Percentiles rank a stretch among this genome's conserved stretches.
These are phyloP conservation scores for Zoysia japonica DNA, from an alignment of 176 grass and related monocot genomes.

Conservation along the genomic window DNA sequence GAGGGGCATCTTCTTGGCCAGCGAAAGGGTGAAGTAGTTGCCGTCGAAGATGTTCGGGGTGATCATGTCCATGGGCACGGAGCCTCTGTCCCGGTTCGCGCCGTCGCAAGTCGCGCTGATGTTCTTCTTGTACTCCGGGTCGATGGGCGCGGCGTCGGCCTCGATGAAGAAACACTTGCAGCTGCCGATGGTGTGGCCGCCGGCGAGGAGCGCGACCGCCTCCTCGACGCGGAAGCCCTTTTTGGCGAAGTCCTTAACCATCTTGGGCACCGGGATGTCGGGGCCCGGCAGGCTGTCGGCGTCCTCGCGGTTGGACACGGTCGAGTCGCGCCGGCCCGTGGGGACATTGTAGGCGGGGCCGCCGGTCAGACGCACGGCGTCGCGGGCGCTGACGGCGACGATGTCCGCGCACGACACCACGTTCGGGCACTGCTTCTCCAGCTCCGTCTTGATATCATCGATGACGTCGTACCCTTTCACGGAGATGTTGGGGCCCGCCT, in stretches of 20 bases:
- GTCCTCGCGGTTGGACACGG: constrained; percentile 55
- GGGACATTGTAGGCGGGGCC: constrained; percentile 43
- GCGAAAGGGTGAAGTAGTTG: constrained; percentile 44
- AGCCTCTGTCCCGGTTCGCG: neutral
- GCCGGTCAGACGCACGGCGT: constrained; percentile 44
- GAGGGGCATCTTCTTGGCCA: constrained; percentile 55
- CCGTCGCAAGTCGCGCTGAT: constrained; percentile 45
- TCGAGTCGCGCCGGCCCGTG: constrained; percentile 53
- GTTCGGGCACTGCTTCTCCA: constrained; percentile 60
- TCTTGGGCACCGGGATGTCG: constrained; percentile 38
- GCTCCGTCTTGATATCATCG: constrained; percentile 60
- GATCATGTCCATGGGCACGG: constrained; percentile 42
- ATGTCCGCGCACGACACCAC: constrained; percentile 80
- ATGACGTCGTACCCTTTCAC: constrained; percentile 65
- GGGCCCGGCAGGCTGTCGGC: constrained; percentile 54
- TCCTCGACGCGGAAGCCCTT: constrained; percentile 50
- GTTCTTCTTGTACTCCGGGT: constrained; percentile 20
- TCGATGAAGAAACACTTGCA: constrained; percentile 63
- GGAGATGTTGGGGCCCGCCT: constrained; percentile 55
- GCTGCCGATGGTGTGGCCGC: constrained; percentile 65
- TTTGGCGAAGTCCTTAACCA: constrained; percentile 31
- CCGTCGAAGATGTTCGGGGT: constrained; percentile 42
- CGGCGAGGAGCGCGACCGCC: constrained; percentile 52
- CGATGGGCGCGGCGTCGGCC: constrained; percentile 45
- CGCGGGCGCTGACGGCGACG: constrained; percentile 38